Evolutionary conservation across 2,329 filamentous ascomycete species (phyloP), one percentile per base, ranked within the genome.

Genomic region (Fusarium multiceps): DNA sequence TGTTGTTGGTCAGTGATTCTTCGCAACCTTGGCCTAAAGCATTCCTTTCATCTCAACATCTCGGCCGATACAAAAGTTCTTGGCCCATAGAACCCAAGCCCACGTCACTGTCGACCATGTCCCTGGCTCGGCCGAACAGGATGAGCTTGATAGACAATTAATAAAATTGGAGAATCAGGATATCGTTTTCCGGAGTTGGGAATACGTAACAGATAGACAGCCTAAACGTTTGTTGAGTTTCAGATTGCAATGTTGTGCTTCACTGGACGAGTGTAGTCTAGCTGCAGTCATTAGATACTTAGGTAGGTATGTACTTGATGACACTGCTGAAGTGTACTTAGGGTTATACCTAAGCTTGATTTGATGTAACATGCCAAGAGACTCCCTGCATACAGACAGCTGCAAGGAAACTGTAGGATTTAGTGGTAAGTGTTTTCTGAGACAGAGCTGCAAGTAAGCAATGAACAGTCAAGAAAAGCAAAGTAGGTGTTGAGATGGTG

Each of bases 21-120:
- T 23, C 21, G 41, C 41, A 43, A 16, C 14, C 20, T 43, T 43
- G 41, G 16, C 41, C 20, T 9, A 23, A 43, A 43, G 41, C 20
- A 43, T 4, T 12, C 41, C n/a, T 43, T 23, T 25, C 30, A 25
- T 37, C 34, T 37, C 18, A 25, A 41, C 21, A 16, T 20, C 49
- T 51, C 32, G 49, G 49, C 49, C 49, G 49, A 51, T 40, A 51
- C 32, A 41, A 51, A 51, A 40, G 32, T 51, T 25, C 49, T 40
- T 51, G 23, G 8, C 47, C 30, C 47, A 18, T 32, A 25, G 7
- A 7, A 32, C 47, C 47, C 28, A 30, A 34, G 16, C 23, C 49
- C 49, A 41, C 49, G 25, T 51, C 18, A 11, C 30, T 18, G 14
- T 50, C 16, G 9, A 49, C 30, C n/a, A 37, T 37, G 10, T 37